phyloP scores from a whole-genome alignment of 306 rosid species.

The Cicer chorassanicum region DNA sequence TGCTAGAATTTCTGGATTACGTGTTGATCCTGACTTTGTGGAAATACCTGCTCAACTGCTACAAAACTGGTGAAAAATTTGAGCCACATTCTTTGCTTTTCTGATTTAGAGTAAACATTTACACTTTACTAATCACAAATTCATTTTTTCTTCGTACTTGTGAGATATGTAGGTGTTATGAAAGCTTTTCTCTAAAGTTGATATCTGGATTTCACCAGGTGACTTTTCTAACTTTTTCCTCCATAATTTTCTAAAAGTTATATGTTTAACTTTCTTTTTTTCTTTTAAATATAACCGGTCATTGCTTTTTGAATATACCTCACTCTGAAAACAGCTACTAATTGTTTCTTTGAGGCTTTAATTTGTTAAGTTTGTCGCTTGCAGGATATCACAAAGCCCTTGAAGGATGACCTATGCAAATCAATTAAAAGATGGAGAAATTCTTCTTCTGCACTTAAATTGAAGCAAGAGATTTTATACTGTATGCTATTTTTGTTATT shows the following conservation, averaged over 20 bases:
- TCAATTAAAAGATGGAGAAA: constrained; percentile 82
- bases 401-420: constrained; percentile 76
- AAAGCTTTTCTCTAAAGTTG: constrained; percentile 77
- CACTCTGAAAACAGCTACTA: constrained; percentile 30
- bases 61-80: constrained; percentile 73
- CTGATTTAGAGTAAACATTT: constrained; percentile 31
- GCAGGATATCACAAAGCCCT: constrained; percentile 91
- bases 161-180: constrained; percentile 73
- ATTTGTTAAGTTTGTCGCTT: constrained; percentile 38
- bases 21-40: constrained; percentile 91
- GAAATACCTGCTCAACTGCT: constrained; percentile 90
- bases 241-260: constrained; percentile 24
- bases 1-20: constrained; percentile 86
- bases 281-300: neutral
- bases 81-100: constrained; percentile 33
- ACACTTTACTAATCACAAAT: neutral
- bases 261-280: neutral
- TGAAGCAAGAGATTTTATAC: constrained; percentile 92
- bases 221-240: constrained; percentile 30
- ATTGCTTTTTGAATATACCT: constrained; percentile 10
- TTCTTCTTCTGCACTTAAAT: constrained; percentile 90
- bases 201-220: constrained; percentile 96
- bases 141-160: constrained; percentile 38
- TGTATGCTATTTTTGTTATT: constrained; percentile 58
- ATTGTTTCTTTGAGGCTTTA: constrained; percentile 11